Conservation (phyloP, 352 stramenopile species). For the Discostella stelligera region DNA sequence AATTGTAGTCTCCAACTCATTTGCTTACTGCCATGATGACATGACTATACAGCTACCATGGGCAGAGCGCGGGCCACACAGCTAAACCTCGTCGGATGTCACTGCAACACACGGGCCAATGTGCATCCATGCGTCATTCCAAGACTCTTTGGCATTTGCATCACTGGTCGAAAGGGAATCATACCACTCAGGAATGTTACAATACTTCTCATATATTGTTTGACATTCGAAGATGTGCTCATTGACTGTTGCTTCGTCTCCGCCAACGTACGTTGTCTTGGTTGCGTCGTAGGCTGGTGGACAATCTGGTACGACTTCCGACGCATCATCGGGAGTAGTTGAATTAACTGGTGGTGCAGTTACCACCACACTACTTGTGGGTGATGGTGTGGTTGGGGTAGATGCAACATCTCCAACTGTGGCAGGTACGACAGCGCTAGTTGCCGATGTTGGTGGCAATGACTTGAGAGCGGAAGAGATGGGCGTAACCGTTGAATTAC, state of each 20-base stretch:
- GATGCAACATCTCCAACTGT: neutral
- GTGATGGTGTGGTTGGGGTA: neutral
- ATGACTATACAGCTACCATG: too few species aligned
- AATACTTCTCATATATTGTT: conserved; percentile 7
- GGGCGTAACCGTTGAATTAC: neutral
- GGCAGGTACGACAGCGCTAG: neutral
- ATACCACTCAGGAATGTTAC: conserved; percentile 33
- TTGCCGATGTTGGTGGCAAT: neutral
- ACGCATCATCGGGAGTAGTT: neutral
- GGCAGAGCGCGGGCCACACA: too few species aligned
- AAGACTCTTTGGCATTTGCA: conserved; percentile 21
- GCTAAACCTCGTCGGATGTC: neutral
- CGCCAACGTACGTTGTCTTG: conserved; percentile 13
- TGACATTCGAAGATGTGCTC: conserved; percentile 23
- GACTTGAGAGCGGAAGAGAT: neutral
- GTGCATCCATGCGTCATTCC: conserved; percentile 14
- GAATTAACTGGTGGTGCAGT: neutral
- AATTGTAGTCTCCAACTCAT: too few species aligned
- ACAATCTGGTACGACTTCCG: conserved; percentile 6
- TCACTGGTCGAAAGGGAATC: conserved; percentile 13
- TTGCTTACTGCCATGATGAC: too few species aligned
- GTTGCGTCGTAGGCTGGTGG: conserved; percentile 17
- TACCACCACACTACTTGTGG: neutral
- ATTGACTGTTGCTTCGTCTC: conserved; percentile 12
- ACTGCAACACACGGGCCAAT: conserved; percentile 11